These are phyloP conservation scores for Phytophthora sp. DNA, from an alignment of 352 stramenopile species.

Conservation along the genomic window DNA sequence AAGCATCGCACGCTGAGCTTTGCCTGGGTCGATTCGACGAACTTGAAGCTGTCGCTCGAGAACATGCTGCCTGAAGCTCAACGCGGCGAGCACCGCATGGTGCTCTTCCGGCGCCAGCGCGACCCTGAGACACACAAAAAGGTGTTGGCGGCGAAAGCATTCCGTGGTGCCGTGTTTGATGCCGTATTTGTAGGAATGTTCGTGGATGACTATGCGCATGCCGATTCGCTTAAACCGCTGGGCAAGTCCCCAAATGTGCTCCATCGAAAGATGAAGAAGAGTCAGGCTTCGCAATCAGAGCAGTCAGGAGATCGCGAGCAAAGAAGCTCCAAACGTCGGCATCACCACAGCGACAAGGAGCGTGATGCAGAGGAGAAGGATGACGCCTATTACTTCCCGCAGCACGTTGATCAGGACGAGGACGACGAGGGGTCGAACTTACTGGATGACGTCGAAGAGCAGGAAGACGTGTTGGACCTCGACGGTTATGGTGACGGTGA, in stretches of 20 bases:
- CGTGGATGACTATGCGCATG: constrained; percentile 44
- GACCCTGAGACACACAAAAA: constrained; percentile 43
- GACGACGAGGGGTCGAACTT: constrained; percentile 44
- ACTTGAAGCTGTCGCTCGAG: constrained; percentile 75
- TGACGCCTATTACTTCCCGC: constrained; percentile 55
- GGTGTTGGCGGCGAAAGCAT: constrained; percentile 60
- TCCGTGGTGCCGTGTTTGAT: constrained; percentile 66
- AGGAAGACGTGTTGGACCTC: constrained; percentile 64
- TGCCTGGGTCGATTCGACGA: constrained; percentile 71
- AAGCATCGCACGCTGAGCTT: constrained; percentile 70
- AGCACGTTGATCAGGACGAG: constrained; percentile 34
- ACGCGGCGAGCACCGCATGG: constrained; percentile 58
- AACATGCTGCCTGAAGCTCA: constrained; percentile 52
- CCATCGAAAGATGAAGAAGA: constrained; percentile 43
- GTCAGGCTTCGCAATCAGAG: constrained; percentile 18
- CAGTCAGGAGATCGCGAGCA: constrained; percentile 13
- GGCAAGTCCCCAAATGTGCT: constrained; percentile 58
- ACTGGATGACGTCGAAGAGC: constrained; percentile 46
- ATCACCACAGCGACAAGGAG: constrained; percentile 19
- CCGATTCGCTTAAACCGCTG: constrained; percentile 52
- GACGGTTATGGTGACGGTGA: constrained; percentile 45
- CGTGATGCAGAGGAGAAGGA: constrained; percentile 37
- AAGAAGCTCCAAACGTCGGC: constrained; percentile 4
- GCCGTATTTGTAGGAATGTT: constrained; percentile 62
- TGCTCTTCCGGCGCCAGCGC: constrained; percentile 69